These are phyloP conservation scores for Cercospora beticola DNA, from an alignment of 2,329 filamentous ascomycete genomes.

Conservation along the genomic window DNA sequence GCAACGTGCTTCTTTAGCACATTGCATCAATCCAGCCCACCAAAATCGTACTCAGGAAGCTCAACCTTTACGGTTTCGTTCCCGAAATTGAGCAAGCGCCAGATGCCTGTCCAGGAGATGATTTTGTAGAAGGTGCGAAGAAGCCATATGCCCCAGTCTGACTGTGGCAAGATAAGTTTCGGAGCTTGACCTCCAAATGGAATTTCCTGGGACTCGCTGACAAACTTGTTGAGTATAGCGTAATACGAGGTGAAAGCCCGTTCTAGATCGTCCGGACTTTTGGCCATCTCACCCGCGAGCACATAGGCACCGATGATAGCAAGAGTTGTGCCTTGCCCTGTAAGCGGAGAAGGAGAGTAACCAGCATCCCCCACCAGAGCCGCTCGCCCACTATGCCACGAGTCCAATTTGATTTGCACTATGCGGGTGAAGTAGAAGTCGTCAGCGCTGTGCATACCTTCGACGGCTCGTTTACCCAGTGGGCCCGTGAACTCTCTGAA, in stretches of 20 bases:
- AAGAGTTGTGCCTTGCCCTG: conserved; percentile 36
- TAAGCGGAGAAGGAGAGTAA: conserved; percentile 39
- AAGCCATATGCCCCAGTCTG: conserved; percentile 28
- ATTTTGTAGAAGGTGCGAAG: conserved; percentile 26
- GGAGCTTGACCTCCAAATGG: conserved; percentile 31
- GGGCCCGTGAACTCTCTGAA: conserved; percentile 17
- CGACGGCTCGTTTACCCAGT: conserved; percentile 11
- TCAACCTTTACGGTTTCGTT: conserved; percentile 7
- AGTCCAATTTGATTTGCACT: conserved; percentile 42
- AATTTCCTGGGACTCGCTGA: conserved; percentile 31
- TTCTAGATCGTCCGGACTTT: conserved; percentile 16
- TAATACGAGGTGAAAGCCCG: conserved; percentile 29
- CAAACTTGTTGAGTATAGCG: conserved; percentile 24
- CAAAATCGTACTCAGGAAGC: conserved; percentile 3
- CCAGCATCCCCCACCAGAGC: conserved; percentile 44
- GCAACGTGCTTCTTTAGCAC: neutral
- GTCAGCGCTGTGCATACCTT: conserved; percentile 25
- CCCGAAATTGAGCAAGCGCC: conserved; percentile 14
- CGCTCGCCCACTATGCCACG: conserved; percentile 39
- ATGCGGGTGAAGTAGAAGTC: conserved; percentile 50
- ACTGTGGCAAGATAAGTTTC: conserved; percentile 28
- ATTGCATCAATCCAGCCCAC: neutral
- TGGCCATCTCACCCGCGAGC: conserved; percentile 30
- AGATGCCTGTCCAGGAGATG: conserved; percentile 19
- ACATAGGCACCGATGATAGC: conserved; percentile 44